phyloP scores from a whole-genome alignment of 1,284 basidiomycete genomes.

The Termitomyces sp. region DNA sequence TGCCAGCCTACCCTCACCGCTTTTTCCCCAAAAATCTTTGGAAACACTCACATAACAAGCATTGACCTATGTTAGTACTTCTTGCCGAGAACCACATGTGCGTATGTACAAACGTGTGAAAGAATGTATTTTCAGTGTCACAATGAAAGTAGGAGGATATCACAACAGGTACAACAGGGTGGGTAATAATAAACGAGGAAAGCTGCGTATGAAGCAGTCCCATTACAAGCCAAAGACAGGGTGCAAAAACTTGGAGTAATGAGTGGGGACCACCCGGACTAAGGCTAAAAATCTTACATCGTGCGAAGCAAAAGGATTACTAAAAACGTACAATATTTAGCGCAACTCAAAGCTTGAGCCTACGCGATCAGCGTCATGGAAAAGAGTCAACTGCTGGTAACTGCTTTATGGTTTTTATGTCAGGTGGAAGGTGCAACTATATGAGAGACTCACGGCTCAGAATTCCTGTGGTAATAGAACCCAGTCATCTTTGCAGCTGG shows the following conservation, averaged over 20 bases:
- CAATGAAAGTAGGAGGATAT: slow-evolving; percentile 1
- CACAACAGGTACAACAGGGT: slow-evolving; percentile 9
- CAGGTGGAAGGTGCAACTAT: slow-evolving; percentile 3
- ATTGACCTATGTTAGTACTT: too few species aligned
- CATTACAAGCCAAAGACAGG: slow-evolving; percentile 15
- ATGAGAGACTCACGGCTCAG: slow-evolving; percentile 64
- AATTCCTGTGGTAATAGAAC: slow-evolving; percentile 92
- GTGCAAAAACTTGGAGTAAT: background rate
- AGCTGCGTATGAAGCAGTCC: slow-evolving; percentile 9
- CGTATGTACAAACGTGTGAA: background rate
- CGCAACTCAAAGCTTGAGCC: slow-evolving; percentile 67
- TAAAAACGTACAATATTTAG: slow-evolving; percentile 12
- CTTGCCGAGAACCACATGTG: background rate
- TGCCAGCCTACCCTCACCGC: background rate
- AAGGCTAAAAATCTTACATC: slow-evolving; percentile 14
- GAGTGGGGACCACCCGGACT: slow-evolving; percentile 10
- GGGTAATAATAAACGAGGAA: slow-evolving; percentile 11
- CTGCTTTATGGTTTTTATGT: slow-evolving; percentile 29
- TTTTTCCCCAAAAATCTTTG: too few species aligned
- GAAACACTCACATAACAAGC: background rate
- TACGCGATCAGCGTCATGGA: slow-evolving; percentile 51
- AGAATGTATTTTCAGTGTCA: background rate
- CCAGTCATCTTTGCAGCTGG: slow-evolving; percentile 75
- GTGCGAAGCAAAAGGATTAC: slow-evolving; percentile 22
- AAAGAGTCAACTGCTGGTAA: slow-evolving; percentile 62